Conservation (phyloP, 2,329 filamentous ascomycete genomes). For the Aspergillus calidoustus region DNA sequence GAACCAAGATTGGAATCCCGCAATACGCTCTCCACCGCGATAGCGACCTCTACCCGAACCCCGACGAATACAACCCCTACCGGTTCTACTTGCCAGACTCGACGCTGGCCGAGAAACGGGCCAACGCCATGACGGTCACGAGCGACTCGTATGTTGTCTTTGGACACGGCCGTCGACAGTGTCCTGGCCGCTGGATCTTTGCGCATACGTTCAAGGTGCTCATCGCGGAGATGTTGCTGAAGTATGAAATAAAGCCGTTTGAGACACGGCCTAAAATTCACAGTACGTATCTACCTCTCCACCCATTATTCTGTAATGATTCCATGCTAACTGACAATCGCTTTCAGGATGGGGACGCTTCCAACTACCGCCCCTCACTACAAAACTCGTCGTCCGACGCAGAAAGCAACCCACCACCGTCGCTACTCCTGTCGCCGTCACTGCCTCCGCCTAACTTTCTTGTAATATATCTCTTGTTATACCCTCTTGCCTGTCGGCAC, state of each 20-base stretch:
- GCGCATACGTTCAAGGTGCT: conserved; percentile 19
- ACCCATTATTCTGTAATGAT: no score
- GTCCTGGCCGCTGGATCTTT: conserved; percentile 22
- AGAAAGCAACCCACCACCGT: not conserved
- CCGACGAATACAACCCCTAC: conserved; percentile 19
- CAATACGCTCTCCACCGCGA: conserved; percentile 24
- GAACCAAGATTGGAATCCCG: conserved; percentile 21
- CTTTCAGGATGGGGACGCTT: conserved; percentile 21
- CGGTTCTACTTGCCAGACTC: conserved; percentile 16
- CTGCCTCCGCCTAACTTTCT: not conserved
- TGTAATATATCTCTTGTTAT: not conserved
- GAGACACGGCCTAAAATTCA: conserved; percentile 18
- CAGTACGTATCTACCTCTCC: conserved; percentile 2
- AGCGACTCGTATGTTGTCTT: conserved; percentile 22
- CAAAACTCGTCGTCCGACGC: conserved; percentile 19
- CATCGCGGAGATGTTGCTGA: conserved; percentile 21
- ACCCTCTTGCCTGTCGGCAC: not conserved
- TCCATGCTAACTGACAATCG: not conserved
- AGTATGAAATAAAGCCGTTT: conserved; percentile 21
- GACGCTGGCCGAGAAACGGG: conserved; percentile 6
- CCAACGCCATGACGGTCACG: conserved; percentile 16
- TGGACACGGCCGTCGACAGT: conserved; percentile 22
- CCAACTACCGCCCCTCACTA: conserved; percentile 19
- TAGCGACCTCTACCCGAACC: conserved; percentile 17
- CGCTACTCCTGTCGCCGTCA: not conserved